Evolutionary conservation across 176 grass and related monocot species (phyloP).

Genomic region (Panicum miliaceum): DNA sequence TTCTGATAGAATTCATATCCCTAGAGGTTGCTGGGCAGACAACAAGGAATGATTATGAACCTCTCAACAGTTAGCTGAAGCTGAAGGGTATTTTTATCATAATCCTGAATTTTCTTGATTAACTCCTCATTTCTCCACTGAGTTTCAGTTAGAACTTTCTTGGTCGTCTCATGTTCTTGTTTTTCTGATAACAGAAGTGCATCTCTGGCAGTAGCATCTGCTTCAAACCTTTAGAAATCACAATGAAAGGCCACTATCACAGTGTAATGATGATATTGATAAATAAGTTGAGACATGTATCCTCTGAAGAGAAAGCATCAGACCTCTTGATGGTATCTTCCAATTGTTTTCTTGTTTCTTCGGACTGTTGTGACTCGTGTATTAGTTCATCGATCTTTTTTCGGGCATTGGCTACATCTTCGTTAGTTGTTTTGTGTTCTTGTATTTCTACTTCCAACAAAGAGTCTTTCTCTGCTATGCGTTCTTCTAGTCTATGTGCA

Average conservation of each 20-base stretch:
- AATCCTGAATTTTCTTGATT: constrained; percentile 52
- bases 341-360: constrained; percentile 56
- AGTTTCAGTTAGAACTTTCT: constrained; percentile 55
- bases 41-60: constrained; percentile 43
- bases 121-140: constrained; percentile 50
- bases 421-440: constrained; percentile 58
- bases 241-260: constrained; percentile 36
- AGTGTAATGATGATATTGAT: constrained; percentile 18
- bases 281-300: constrained; percentile 30
- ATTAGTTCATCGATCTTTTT: constrained; percentile 57
- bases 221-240: constrained; percentile 49
- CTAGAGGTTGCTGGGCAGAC: constrained; percentile 25
- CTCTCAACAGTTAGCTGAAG: constrained; percentile 58
- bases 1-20: neutral
- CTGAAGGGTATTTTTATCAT: constrained; percentile 51
- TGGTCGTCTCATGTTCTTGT: constrained; percentile 46
- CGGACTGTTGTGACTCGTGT: constrained; percentile 44
- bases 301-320: constrained; percentile 40
- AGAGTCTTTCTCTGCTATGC: constrained; percentile 56
- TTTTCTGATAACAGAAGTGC: constrained; percentile 50
- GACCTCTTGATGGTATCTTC: constrained; percentile 61
- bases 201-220: constrained; percentile 52
- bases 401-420: constrained; percentile 56
- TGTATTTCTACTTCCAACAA: constrained; percentile 50
- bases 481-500: constrained; percentile 59